phyloP scores from a whole-genome alignment of 2,329 filamentous ascomycete genomes.

The Zymoseptoria ardabiliae region DNA sequence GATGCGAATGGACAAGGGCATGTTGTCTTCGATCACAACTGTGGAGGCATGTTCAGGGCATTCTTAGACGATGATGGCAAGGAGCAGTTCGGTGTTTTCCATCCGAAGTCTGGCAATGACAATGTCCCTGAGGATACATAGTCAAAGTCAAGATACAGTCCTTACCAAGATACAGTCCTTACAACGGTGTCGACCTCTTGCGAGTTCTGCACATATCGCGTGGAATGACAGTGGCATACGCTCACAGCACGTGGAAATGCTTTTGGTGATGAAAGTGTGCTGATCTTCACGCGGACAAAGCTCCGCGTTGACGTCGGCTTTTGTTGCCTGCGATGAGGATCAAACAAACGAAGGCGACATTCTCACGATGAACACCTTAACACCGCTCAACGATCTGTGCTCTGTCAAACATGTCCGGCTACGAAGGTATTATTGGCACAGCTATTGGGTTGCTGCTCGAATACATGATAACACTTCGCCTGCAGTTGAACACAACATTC shows the following conservation, averaged over 20 bases:
- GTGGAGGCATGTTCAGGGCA: slow-evolving; percentile 79
- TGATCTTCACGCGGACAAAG: neutral
- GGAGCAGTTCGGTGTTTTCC: slow-evolving; percentile 31
- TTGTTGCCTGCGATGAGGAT: neutral
- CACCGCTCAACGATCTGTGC: neutral
- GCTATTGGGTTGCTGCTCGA: neutral
- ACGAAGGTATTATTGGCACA: slow-evolving; percentile 9
- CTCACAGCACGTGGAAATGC: no score
- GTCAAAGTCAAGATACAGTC: no score
- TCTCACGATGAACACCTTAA: neutral
- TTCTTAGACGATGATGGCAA: slow-evolving; percentile 60
- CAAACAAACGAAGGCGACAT: neutral
- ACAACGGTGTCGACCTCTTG: no score
- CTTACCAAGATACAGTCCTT: no score
- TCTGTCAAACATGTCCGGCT: slow-evolving; percentile 10
- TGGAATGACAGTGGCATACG: no score
- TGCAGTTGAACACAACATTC: slow-evolving; percentile 45
- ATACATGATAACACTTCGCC: slow-evolving; percentile 3
- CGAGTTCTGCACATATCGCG: no score
- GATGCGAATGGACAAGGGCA: slow-evolving; percentile 38
- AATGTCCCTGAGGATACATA: neutral
- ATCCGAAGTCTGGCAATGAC: neutral
- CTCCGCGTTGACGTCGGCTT: neutral
- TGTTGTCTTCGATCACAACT: slow-evolving; percentile 74
- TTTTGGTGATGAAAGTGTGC: no score